Percentiles rank a stretch among this genome's conserved stretches.
These are phyloP conservation scores for Saccharum hybrid DNA, from an alignment of 202 grass and related monocot species.

Conservation along the genomic window DNA sequence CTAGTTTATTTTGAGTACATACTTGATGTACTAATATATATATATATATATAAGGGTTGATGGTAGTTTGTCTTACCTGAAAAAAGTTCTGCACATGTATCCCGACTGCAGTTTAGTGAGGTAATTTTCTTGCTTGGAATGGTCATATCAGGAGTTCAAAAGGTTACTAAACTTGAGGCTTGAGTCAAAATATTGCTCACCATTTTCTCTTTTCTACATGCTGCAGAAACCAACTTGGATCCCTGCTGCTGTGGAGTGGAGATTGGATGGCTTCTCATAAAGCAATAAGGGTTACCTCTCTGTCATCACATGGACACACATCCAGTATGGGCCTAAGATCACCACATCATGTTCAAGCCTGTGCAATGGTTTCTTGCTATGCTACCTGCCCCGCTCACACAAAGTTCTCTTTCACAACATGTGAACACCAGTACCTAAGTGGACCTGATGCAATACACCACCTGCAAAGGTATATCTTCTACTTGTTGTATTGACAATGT, in stretches of 20 bases:
- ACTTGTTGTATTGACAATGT: slow-evolving; percentile 33
- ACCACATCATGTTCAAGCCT: slow-evolving; percentile 75
- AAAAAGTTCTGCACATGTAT: slow-evolving; percentile 91
- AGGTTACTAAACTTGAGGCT: slow-evolving; percentile 16
- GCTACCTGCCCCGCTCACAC: slow-evolving; percentile 54
- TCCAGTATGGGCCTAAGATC: slow-evolving; percentile 60
- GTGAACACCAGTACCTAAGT: slow-evolving; percentile 56
- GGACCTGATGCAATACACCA: slow-evolving; percentile 49
- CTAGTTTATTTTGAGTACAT: slow-evolving; percentile 32
- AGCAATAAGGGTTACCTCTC: slow-evolving; percentile 68
- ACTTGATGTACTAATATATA: slow-evolving; percentile 24
- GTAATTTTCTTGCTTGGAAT: slow-evolving; percentile 53
- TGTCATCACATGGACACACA: slow-evolving; percentile 51
- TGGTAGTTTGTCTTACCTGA: slow-evolving; percentile 69
- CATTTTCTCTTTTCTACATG: slow-evolving; percentile 41
- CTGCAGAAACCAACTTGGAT: slow-evolving; percentile 86
- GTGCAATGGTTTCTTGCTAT: slow-evolving; percentile 77
- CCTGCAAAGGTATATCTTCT: slow-evolving; percentile 74
- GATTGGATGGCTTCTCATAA: slow-evolving; percentile 84
- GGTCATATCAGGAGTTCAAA: slow-evolving; percentile 14
- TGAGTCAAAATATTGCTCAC: slow-evolving; percentile 16
- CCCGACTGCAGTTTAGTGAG: slow-evolving; percentile 81
- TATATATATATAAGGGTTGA: slow-evolving; percentile 45
- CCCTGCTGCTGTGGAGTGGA: slow-evolving; percentile 66
- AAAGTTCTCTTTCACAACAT: slow-evolving; percentile 91